These are phyloP conservation scores for Ogataea methanolica DNA, from an alignment of 805 yeast genomes.

Conservation along the genomic window DNA sequence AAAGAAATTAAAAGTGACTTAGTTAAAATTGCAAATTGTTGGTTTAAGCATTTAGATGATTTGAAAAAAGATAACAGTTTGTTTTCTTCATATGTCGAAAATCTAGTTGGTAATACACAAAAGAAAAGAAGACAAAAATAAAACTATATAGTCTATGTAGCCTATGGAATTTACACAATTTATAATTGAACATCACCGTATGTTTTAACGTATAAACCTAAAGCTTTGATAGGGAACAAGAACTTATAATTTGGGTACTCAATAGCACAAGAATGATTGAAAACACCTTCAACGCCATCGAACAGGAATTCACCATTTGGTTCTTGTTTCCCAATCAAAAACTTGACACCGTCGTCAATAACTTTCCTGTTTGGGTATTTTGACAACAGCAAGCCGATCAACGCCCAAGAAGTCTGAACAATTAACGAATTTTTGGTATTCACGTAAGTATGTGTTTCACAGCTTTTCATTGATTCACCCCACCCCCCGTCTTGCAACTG, in stretches of 20 bases:
- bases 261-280: conserved; percentile 87
- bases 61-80: conserved; percentile 63
- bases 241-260: conserved; percentile 94
- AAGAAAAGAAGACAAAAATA: conserved; percentile 48
- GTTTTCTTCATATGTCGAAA: conserved; percentile 84
- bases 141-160: not conserved
- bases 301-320: conserved; percentile 79
- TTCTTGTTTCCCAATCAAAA: conserved; percentile 64
- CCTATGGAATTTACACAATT: not conserved
- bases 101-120: conserved; percentile 87
- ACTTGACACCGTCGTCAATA: conserved; percentile 56
- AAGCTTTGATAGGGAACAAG: conserved; percentile 86
- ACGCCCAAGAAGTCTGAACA: conserved; percentile 92
- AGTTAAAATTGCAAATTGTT: conserved; percentile 31
- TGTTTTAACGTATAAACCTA: conserved; percentile 57
- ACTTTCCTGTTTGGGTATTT: conserved; percentile 67
- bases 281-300: conserved; percentile 91
- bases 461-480: conserved; percentile 92
- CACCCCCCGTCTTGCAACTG: conserved; percentile 93
- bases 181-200: conserved; percentile 20
- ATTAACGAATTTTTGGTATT: conserved; percentile 54
- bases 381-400: conserved; percentile 76
- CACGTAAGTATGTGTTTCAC: conserved; percentile 76
- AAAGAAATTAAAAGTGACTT: conserved; percentile 34
- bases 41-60: conserved; percentile 48